Percentiles rank a stretch among this genome's conserved stretches.
phyloP scores from a whole-genome alignment of 805 yeast species.

The Myxozyma nipponensis region DNA sequence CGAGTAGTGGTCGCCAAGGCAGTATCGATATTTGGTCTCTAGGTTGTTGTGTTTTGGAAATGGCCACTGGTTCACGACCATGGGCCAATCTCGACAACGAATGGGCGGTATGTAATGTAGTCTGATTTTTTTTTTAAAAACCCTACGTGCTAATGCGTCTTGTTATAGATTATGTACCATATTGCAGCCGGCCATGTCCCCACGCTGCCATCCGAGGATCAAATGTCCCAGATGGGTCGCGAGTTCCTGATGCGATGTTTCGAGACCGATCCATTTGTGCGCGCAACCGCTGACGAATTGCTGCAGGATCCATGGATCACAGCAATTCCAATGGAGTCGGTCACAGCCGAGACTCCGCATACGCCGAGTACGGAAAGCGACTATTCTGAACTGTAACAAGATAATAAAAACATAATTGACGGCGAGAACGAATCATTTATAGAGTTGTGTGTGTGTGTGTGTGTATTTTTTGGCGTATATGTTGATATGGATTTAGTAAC shows the following conservation, averaged over 20 bases:
- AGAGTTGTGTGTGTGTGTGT: not conserved
- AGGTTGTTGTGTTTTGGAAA: slow-evolving; percentile 93
- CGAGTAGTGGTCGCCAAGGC: slow-evolving; percentile 55
- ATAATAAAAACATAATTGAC: not conserved
- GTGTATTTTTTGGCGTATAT: not conserved
- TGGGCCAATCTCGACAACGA: slow-evolving; percentile 96
- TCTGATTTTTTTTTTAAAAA: not conserved
- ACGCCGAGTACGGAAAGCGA: slow-evolving; percentile 27
- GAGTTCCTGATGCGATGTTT: slow-evolving; percentile 70
- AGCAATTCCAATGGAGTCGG: slow-evolving; percentile 23
- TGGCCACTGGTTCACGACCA: slow-evolving; percentile 95
- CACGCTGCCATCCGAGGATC: slow-evolving; percentile 72
- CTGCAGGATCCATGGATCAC: slow-evolving; percentile 84
- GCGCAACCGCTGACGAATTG: slow-evolving; percentile 81
- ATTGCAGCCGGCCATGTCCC: slow-evolving; percentile 95
- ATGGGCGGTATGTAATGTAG: slow-evolving; percentile 55
- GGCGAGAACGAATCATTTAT: too few relatives aligned
- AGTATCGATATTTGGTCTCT: slow-evolving; percentile 90
- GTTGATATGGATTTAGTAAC: not conserved
- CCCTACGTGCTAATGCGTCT: not conserved
- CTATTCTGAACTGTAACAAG: not conserved
- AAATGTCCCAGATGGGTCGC: slow-evolving; percentile 69
- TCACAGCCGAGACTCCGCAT: slow-evolving; percentile 18
- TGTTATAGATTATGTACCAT: slow-evolving; percentile 81
- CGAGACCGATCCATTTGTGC: slow-evolving; percentile 72